Evolutionary conservation across 345 rosid species (phyloP), one percentile per base, ranked within the genome.

Genomic region (Boechera stricta): DNA sequence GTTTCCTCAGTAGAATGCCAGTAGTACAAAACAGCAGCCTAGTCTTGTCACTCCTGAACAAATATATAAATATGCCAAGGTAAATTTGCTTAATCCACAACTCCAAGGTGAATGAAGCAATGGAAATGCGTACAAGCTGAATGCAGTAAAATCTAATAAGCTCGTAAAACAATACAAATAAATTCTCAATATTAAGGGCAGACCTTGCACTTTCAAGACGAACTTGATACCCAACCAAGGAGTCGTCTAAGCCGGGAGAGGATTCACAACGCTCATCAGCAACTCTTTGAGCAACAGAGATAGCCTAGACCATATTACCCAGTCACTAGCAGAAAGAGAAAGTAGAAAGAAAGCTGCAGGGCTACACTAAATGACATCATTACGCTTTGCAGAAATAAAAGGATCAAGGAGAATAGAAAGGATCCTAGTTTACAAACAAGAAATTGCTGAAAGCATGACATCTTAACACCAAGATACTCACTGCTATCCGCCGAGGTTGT

Each of bases 141-240:
- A 15, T 26, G 38, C 18, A 21, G 28, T 60, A 16, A 61, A 52
- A 42, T 42, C 47, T 42, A 42, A 24, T 58, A 11, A 26, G 35
- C 10, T 47, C 7, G 31, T 36, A 71, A 41, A 42, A 7, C 15
- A 13, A 49, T n/a, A 18, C 16, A 29, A 52, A 52, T 7, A 52
- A 72, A 31, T 7, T 10, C 15, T 7, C 45, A 62, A 67, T 51
- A 18, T 79, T 68, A 71, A 42, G 66, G 70, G 58, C 80, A 45
- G 66, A 93, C 98, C 97, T 86, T 76, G 96, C 96, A 77, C 91
- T 91, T 73, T 94, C 93, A 72, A 90, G 92, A 77, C 97, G 97
- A 86, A 94, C 98, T 90, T 94, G 98, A 88, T 91, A 94, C 79
- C 98, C 98, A 85, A 91, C 91, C 85, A 90, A 79, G 71, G 97